phyloP scores from a whole-genome alignment of 2,329 filamentous ascomycete species.

The Colletotrichum simmondsii region DNA sequence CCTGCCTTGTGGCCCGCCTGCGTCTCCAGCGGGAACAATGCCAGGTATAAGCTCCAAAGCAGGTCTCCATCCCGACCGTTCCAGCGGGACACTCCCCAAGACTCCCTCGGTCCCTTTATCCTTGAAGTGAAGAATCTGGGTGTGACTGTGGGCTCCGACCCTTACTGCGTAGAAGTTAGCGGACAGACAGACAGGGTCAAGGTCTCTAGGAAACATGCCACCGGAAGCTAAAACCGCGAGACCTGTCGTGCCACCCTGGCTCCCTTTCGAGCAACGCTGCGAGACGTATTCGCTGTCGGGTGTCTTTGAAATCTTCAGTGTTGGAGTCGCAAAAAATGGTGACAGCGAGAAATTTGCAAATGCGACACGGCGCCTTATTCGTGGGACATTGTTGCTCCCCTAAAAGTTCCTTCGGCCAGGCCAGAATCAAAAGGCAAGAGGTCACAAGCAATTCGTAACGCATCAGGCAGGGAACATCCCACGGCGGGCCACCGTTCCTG shows the following conservation, averaged over 20 bases:
- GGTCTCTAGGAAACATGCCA: slow-evolving; percentile 22
- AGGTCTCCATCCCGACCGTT: slow-evolving; percentile 6
- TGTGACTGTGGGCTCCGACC: background rate
- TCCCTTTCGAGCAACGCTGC: background rate
- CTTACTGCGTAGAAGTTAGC: background rate
- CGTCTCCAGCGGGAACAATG: background rate
- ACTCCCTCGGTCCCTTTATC: background rate
- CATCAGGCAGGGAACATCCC: slow-evolving; percentile 17
- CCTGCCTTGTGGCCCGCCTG: background rate
- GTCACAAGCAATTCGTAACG: background rate
- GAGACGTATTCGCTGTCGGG: background rate
- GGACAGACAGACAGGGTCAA: background rate
- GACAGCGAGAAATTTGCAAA: background rate
- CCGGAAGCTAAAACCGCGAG: slow-evolving; percentile 10
- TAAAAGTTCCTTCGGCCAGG: background rate
- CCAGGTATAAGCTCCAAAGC: background rate
- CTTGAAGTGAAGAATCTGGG: background rate
- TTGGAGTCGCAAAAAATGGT: background rate
- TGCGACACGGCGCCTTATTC: slow-evolving; percentile 13
- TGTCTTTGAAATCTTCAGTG: background rate
- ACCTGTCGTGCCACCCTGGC: slow-evolving; percentile 21
- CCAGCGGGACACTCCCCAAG: background rate
- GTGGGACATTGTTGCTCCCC: slow-evolving; percentile 3
- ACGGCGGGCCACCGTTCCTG: slow-evolving; percentile 9
- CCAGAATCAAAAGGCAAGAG: background rate